Percentiles rank a stretch among this genome's conserved stretches.
Conservation (phyloP, 345 rosid species). For the Lagerstroemia speciosa region DNA sequence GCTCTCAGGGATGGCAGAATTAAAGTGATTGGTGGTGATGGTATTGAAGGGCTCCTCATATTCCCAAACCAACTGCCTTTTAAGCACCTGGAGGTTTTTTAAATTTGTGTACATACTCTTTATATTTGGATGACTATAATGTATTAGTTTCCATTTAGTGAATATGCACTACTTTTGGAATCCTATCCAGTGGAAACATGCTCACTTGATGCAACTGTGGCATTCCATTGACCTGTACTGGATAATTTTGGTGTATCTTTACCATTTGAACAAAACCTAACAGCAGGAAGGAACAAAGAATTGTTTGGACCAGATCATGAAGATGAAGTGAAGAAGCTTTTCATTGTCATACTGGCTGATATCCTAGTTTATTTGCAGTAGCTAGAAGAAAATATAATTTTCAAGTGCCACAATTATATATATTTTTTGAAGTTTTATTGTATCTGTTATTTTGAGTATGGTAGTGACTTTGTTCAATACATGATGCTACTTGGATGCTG, state of each 20-base stretch:
- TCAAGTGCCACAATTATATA: background rate
- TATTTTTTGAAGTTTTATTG: background rate
- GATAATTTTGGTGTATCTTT: background rate
- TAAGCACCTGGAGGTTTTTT: slow-evolving; percentile 45
- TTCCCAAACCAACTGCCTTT: slow-evolving; percentile 43
- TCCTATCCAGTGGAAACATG: background rate
- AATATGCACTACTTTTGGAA: background rate
- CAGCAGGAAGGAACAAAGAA: background rate
- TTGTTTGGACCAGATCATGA: background rate
- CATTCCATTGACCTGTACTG: background rate
- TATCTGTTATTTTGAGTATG: background rate
- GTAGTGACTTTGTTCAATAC: background rate
- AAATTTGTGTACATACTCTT: background rate
- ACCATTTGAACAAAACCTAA: background rate
- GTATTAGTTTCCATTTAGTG: background rate
- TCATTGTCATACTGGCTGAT: background rate
- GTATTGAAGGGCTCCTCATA: slow-evolving; percentile 51
- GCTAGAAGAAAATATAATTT: background rate
- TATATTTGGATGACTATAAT: background rate
- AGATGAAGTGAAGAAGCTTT: background rate
- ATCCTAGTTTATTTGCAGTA: background rate
- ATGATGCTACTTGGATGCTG: slow-evolving; percentile 3
- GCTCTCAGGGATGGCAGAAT: slow-evolving; percentile 55
- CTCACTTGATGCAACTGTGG: background rate
- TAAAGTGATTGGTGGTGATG: slow-evolving; percentile 60